Percentiles rank a stretch among this genome's conserved stretches.
Evolutionary conservation across 2,329 filamentous ascomycete genomes (phyloP).

Genomic region (Aspergillus japonicus): DNA sequence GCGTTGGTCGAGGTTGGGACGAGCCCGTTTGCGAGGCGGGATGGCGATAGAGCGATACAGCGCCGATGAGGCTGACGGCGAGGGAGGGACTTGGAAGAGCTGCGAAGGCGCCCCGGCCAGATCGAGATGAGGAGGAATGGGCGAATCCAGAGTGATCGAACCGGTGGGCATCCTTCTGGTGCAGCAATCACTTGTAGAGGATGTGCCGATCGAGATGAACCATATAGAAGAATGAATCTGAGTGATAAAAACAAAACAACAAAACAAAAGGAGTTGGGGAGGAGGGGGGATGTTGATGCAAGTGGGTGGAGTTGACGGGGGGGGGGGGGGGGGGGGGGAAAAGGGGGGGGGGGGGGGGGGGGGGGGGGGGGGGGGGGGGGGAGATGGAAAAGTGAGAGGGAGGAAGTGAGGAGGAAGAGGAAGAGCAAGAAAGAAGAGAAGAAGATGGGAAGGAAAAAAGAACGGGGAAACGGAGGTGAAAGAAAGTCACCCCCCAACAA

Average conservation of each 20-base stretch:
- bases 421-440: not conserved
- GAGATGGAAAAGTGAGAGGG: not conserved
- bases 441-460: not conserved
- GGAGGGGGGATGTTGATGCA: not conserved
- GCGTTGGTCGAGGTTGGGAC: conserved; percentile 28
- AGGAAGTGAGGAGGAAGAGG: conserved; percentile 6
- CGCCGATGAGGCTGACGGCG: conserved; percentile 39
- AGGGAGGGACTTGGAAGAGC: conserved; percentile 37
- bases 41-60: conserved; percentile 37
- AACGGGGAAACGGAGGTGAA: not conserved
- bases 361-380: not conserved
- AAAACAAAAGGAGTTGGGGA: not conserved
- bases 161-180: conserved; percentile 25
- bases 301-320: not conserved
- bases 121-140: conserved; percentile 40
- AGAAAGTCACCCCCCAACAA: not conserved
- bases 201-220: not conserved
- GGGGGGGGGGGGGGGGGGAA: too few relatives aligned
- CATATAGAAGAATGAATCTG: not conserved
- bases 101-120: conserved; percentile 38
- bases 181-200: not conserved
- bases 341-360: not conserved
- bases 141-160: conserved; percentile 36
- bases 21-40: conserved; percentile 33
- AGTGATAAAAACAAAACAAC: not conserved